phyloP scores from a whole-genome alignment of 2,329 filamentous ascomycete genomes.

The Myriangium duriaei region DNA sequence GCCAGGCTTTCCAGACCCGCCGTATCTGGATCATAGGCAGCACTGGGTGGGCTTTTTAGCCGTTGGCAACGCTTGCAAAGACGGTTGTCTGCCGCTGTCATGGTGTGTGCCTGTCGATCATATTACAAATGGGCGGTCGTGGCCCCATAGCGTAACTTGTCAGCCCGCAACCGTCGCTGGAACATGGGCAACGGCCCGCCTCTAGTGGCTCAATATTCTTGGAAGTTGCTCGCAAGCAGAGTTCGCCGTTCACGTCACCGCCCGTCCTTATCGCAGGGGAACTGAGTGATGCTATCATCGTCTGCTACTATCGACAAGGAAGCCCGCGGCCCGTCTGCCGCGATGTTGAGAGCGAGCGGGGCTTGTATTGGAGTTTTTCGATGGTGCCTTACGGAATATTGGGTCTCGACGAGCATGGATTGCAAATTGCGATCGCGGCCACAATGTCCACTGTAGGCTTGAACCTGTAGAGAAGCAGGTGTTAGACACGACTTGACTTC shows the following conservation, averaged over 20 bases:
- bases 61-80: slow-evolving; percentile 2
- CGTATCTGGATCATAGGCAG: slow-evolving; percentile 9
- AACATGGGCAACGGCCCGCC: slow-evolving; percentile 1
- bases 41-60: slow-evolving; percentile 7
- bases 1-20: slow-evolving; percentile 6
- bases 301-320: background rate
- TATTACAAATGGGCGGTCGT: slow-evolving; percentile 9
- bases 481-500: no score
- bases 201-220: slow-evolving; percentile 9
- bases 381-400: no score
- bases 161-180: slow-evolving; percentile 1
- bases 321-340: no score
- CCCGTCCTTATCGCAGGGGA: background rate
- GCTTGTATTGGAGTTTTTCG: no score
- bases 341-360: no score
- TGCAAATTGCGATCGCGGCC: no score
- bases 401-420: no score
- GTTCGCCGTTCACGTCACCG: background rate
- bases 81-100: background rate
- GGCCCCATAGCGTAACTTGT: slow-evolving; percentile 7
- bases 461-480: no score
- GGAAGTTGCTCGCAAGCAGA: background rate
- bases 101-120: background rate
- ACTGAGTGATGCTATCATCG: background rate
- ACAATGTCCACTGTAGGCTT: no score